Evolutionary conservation across 2,329 filamentous ascomycete genomes (phyloP).

Genomic region (Penicillium sp.): DNA sequence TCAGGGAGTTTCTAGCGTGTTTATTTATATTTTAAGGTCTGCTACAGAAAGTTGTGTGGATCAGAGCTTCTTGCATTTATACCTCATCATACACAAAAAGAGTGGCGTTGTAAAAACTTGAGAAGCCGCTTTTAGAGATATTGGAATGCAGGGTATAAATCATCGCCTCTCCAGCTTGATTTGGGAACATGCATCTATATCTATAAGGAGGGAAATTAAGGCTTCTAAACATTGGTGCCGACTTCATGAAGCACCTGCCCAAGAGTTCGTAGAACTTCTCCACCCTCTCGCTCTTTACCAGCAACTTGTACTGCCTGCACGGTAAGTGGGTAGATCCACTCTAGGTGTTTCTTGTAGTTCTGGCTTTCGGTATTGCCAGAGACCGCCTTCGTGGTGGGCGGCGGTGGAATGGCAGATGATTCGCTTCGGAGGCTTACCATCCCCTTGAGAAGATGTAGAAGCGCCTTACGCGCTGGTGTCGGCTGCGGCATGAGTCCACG

Average conservation of each 20-base stretch:
- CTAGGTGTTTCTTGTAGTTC: constrained; percentile 72
- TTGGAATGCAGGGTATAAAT: not conserved
- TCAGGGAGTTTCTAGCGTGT: not conserved
- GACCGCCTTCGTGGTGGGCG: constrained; percentile 26
- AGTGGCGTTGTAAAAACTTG: not conserved
- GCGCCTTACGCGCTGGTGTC: constrained; percentile 75
- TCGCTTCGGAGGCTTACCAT: constrained; percentile 73
- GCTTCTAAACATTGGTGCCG: constrained; percentile 41
- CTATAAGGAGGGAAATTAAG: not conserved
- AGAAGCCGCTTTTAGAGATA: too few relatives aligned
- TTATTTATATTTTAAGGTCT: not conserved
- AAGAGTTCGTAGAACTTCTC: constrained; percentile 53
- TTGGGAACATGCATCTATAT: not conserved
- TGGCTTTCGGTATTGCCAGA: constrained; percentile 49
- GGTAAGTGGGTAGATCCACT: constrained; percentile 77
- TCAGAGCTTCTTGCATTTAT: not conserved
- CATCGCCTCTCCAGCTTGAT: not conserved
- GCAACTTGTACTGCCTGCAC: constrained; percentile 44
- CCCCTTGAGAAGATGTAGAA: constrained; percentile 71
- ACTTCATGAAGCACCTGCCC: constrained; percentile 66
- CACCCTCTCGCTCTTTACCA: constrained; percentile 46
- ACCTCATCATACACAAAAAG: not conserved
- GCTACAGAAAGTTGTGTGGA: not conserved
- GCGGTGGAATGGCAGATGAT: constrained; percentile 68
- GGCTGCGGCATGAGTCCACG: constrained; percentile 89